Evolutionary conservation across 1,284 basidiomycete species (phyloP).

Genomic region (Austroboletus olivaceoglutinosus): DNA sequence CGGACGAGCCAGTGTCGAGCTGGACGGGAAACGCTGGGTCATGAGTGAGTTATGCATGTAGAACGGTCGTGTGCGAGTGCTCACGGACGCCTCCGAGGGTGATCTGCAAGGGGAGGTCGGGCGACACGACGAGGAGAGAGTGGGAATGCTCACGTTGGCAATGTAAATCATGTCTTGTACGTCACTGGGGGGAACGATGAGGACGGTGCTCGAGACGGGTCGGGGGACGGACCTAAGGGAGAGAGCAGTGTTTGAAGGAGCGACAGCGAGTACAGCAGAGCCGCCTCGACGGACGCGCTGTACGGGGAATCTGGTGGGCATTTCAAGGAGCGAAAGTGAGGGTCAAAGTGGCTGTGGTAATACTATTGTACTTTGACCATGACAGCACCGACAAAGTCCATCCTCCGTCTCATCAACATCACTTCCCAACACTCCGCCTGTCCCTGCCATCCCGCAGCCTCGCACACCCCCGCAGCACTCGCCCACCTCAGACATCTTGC

Average conservation of each 20-base stretch:
- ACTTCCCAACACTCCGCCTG: conserved; percentile 70
- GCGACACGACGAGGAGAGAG: not conserved
- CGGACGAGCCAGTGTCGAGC: conserved; percentile 79
- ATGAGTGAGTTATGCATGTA: not conserved
- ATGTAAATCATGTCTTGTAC: conserved; percentile 74
- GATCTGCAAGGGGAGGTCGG: conserved; percentile 41
- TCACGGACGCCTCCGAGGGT: conserved; percentile 59
- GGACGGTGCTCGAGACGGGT: not conserved
- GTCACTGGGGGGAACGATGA: conserved; percentile 42
- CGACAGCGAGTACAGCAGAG: conserved; percentile 20
- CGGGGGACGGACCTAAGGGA: conserved; percentile 40
- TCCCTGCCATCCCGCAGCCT: conserved; percentile 70
- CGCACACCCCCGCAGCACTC: conserved; percentile 46
- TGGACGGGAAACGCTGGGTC: conserved; percentile 62
- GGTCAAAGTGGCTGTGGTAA: conserved; percentile 10
- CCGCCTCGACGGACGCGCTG: conserved; percentile 38
- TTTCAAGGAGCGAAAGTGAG: conserved; percentile 20
- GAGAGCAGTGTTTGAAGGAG: conserved; percentile 25
- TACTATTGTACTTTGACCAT: not conserved
- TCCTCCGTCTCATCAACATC: conserved; percentile 64
- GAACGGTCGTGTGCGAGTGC: conserved; percentile 19
- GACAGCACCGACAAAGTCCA: conserved; percentile 56
- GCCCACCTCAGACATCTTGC: conserved; percentile 73
- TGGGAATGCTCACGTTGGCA: conserved; percentile 53
- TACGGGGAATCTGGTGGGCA: conserved; percentile 41